A percentile compares a stretch with the other conserved stretches of the same genome.
Conservation (phyloP, 306 rosid species). For the Acacia melanoxylon region DNA sequence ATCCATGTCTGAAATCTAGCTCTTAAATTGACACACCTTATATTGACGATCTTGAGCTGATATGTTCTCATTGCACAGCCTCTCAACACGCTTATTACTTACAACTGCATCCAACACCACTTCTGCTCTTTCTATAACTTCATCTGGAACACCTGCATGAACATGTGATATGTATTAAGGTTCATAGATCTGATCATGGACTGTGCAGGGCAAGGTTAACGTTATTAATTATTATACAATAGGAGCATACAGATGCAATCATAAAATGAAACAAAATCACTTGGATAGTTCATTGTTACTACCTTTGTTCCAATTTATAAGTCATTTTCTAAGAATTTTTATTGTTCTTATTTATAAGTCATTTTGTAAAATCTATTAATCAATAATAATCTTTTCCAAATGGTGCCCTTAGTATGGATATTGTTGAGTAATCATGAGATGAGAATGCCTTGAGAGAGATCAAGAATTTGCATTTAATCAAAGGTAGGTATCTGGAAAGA, state of each 20-base stretch:
- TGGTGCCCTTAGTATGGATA: neutral
- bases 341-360: neutral
- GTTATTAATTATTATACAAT: neutral
- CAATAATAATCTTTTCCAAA: neutral
- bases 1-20: conserved; percentile 26
- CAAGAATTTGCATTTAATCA: neutral
- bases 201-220: neutral
- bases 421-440: neutral
- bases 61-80: conserved; percentile 61
- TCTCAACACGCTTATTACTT: conserved; percentile 54
- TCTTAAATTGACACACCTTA: conserved; percentile 63
- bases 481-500: neutral
- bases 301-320: neutral
- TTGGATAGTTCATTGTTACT: neutral
- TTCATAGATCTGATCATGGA: neutral
- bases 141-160: conserved; percentile 71
- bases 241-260: neutral
- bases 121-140: conserved; percentile 78
- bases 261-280: conserved; percentile 3
- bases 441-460: neutral
- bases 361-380: neutral
- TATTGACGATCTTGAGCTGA: conserved; percentile 62
- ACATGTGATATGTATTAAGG: neutral
- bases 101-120: conserved; percentile 66
- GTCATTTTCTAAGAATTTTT: neutral